Percentiles rank a stretch among this genome's conserved stretches.
phyloP scores from a whole-genome alignment of 768 basidiomycete genomes.

The Crepidotus variabilis region DNA sequence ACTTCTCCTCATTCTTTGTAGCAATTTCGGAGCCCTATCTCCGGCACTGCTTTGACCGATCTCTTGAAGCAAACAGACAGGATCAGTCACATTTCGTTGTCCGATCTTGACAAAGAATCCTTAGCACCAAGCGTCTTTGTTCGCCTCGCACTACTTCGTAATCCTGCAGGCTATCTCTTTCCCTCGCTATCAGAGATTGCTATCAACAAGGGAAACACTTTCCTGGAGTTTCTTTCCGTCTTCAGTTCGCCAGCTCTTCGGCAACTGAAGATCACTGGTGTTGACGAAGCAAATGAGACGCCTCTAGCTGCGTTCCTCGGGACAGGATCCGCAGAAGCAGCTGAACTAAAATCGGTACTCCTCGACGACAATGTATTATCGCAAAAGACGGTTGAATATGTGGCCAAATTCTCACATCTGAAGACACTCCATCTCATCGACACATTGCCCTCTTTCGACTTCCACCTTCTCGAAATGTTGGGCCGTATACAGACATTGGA shows the following conservation, averaged over 20 bases:
- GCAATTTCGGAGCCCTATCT: background rate
- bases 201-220: background rate
- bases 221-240: background rate
- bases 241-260: background rate
- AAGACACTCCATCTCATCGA: constrained; percentile 3
- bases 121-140: background rate
- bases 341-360: background rate
- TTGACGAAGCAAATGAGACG: background rate
- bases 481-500: constrained; percentile 1
- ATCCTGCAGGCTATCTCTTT: background rate
- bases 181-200: background rate
- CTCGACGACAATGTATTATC: background rate
- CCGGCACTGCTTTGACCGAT: background rate
- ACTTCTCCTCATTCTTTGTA: background rate
- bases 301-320: background rate
- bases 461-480: constrained; percentile 2
- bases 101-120: background rate
- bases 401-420: constrained; percentile 3
- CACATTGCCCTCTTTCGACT: background rate
- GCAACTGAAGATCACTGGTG: background rate
- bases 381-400: background rate
- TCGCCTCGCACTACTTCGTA: background rate
- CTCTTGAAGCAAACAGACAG: background rate
- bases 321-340: background rate
- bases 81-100: background rate